Conservation (phyloP, 2,329 filamentous ascomycete genomes). For the Colletotrichum aenigma region DNA sequence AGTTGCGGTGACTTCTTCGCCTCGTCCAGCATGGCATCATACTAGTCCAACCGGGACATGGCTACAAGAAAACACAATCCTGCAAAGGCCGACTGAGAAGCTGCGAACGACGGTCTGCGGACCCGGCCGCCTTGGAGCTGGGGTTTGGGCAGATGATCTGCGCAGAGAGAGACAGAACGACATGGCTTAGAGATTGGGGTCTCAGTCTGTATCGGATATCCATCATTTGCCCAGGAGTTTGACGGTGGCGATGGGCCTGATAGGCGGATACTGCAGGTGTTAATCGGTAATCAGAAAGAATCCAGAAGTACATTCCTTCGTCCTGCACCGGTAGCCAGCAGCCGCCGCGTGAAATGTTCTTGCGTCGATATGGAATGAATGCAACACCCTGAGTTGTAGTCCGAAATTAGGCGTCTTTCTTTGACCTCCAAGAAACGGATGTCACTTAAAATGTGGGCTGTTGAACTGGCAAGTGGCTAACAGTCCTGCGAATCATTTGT, state of each 20-base stretch:
- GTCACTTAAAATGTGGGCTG: neutral
- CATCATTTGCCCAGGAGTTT: neutral
- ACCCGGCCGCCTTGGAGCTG: neutral
- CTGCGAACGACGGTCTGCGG: neutral
- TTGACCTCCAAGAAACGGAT: neutral
- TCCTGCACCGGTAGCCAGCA: neutral
- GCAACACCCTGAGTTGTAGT: neutral
- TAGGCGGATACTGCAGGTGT: neutral
- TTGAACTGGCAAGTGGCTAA: neutral
- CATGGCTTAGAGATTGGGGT: neutral
- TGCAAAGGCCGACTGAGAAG: neutral
- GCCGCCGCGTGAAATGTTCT: neutral
- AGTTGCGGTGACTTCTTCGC: neutral
- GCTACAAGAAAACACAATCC: neutral
- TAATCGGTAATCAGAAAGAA: neutral
- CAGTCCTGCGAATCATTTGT: neutral
- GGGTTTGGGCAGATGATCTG: neutral
- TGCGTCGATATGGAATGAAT: neutral
- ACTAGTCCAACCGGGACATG: neutral
- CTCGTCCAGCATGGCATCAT: neutral
- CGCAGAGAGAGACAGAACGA: neutral
- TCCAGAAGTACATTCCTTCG: neutral
- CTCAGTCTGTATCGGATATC: neutral
- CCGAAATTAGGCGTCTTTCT: neutral
- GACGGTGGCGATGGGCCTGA: neutral